Evolutionary conservation across 1,139 yeast species (phyloP), one percentile per base, ranked within the genome.

Genomic region (Taphrina confusa): DNA sequence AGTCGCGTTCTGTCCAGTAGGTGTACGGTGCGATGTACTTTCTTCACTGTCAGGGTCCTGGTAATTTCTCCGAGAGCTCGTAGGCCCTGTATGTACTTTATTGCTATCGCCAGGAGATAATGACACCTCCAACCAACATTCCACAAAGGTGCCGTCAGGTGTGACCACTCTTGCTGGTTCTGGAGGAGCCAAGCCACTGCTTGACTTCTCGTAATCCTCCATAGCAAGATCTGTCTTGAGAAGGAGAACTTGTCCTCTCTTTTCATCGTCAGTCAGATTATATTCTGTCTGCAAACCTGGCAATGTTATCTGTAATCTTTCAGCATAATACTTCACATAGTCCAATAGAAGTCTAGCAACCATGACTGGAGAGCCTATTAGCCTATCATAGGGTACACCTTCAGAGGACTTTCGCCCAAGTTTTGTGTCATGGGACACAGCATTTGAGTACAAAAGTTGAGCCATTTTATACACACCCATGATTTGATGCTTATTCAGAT

Each of bases 401-500:
- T 46, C 51, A 9, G 34, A 22, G 3, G 37, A 8, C 16, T 33
- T 47, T 16, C 31, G 27, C 6, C 25, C 27, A 25, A 31, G 31
- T 33, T 31, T 47, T 20, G 25, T 14, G n/a, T 22, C 31, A 18
- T n/a, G 20, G 11, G 52, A 8, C 8, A 8, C 20, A 12, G 36
- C 51, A 25, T 39, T 34, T n/a, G 14, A 20, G 6, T 11, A 34
- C 12, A 54, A 36, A 25, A 16, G 44, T 12, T 20, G 14, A 4
- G 50, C 44, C 14, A 54, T 22, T 16, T 25, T 22, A 22, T 25
- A 22, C 12, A 33, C 31, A 4, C 58, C 58, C 6, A n/a, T 31
- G 25, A 42, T 22, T 28, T 31, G 37, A 20, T 33, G 12, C 9
- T 14, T 23, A 14, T 22, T 14, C 4, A 54, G 23, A 18, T 25